Evolutionary conservation across 1,284 basidiomycete species (phyloP), one percentile per base, ranked within the genome.

Genomic region (Ganoderma sinense): DNA sequence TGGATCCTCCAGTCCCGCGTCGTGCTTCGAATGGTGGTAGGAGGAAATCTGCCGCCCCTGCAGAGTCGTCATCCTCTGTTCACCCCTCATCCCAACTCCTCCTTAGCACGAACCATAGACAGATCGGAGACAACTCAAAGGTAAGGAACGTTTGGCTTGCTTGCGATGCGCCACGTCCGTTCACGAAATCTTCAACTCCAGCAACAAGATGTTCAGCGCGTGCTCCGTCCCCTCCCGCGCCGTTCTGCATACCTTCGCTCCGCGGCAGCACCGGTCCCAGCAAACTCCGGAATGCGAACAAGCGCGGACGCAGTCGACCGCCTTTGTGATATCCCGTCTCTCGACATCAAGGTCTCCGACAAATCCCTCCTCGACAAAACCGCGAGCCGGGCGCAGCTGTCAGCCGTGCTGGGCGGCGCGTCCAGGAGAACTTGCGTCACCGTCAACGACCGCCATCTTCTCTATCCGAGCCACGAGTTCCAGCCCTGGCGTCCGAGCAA

Each of bases 291-390:
- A 10, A 3, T 20, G n/a, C 56, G 56, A 39, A n/a, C 33, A 23
- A 59, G 33, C 8, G 56, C 56, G 18, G 56, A 59, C 56, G 56
- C 33, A 6, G 33, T 59, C 20, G 56, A 59, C 39, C 56, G 56
- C 31, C 33, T 33, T 7, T 20, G 56, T 7, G 56, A 59, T n/a
- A 59, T 59, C 20, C 56, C 33, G 16, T 13, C 33, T 5, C 11
- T 59, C 56, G 56, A 59, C 56, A 33, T 59, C 56, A 33, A 39
- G 11, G 8, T 59, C 56, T 59, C 31, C 56, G 56, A 59, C 33
- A 59, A 33, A 18, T n/a, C 31, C 33, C 56, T 39, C 33, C 20
- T 59, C 33, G 20, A 36, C 18, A 59, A 59, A 39, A n/a, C n/a
- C 20, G 56, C 56, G 33, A 59, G 20, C 20, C 31, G 56, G 10